Evolutionary conservation across 192 early-diverging fungal genomes (phyloP), one percentile per base, ranked within the genome.

Genomic region (Coemansia sp.): DNA sequence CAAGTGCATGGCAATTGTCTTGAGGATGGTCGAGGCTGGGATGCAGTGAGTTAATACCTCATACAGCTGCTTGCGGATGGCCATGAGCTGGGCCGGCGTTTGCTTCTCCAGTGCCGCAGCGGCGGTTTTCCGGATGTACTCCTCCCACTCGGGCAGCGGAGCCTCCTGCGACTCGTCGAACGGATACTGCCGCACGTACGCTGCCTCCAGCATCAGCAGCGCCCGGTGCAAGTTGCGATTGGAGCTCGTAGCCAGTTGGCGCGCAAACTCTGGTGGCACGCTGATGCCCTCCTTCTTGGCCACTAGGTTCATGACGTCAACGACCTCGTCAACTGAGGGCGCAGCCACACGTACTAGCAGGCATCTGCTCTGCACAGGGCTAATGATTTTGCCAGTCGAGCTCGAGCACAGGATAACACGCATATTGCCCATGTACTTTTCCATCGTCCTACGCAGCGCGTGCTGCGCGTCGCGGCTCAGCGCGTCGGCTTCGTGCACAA

Each of bases 361-460:
- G 63, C 98, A 99, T 63, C 98, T 87, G 67, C 93, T 95, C 50
- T 94, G 89, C 65, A 99, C 93, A 1, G 98, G 97, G 22, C 87
- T 73, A 74, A 98, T 97, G 75, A 99, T 95, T 78, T 93, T 95
- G 47, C 90, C 91, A 1, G 95, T 94, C 22, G 89, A 90, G 61
- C 92, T 95, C 68, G 92, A 92, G 80, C 96, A 97, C 67, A 99
- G 75, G 68, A 99, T 95, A 43, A 99, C 83, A 24, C 98, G 90
- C 64, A 98, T 82, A 78, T 96, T 97, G 64, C 73, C 75, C 88
- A 94, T 95, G 79, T 99, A 98, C 85, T 98, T 98, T 82, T 99
- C 98, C 98, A 99, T 99, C 3, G 98, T 99, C n/a, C 98, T 87
- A 64, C 98, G 90, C 64, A 99, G 88, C 29, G 92, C 97, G 38